These are phyloP conservation scores for Oenanthe javanica DNA, from an alignment of 140 eudicot genomes.

Conservation along the genomic window DNA sequence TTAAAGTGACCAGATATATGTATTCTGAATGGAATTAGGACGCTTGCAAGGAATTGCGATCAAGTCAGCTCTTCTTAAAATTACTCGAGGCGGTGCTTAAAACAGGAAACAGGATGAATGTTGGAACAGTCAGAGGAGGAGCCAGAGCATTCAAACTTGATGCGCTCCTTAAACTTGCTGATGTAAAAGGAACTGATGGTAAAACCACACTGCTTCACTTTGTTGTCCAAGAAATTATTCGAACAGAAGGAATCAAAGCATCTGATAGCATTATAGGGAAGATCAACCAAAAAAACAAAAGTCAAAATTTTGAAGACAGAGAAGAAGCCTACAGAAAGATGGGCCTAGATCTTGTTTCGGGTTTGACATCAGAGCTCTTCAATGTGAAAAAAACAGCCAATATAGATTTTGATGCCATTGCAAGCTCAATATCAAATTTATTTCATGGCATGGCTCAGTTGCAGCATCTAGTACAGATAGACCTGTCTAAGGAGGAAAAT, in stretches of 20 bases:
- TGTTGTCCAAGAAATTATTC: constrained; percentile 81
- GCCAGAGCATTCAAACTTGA: constrained; percentile 93
- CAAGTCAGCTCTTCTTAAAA: constrained; percentile 76
- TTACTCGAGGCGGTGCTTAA: constrained; percentile 87
- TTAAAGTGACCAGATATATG: not conserved
- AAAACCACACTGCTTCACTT: constrained; percentile 86
- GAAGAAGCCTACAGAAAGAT: constrained; percentile 76
- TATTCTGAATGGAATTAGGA: constrained; percentile 38
- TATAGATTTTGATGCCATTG: constrained; percentile 71
- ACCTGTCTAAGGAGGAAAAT: constrained; percentile 30
- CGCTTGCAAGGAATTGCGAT: constrained; percentile 90
- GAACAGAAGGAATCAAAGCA: constrained; percentile 69
- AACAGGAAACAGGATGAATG: constrained; percentile 93
- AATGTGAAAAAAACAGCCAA: constrained; percentile 81
- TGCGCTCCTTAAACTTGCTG: constrained; percentile 85
- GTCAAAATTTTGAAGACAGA: constrained; percentile 33
- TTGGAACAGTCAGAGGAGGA: constrained; percentile 89
- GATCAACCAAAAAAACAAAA: constrained; percentile 46
- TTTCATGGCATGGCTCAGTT: constrained; percentile 50
- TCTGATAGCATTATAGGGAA: constrained; percentile 90
- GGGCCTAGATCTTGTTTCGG: constrained; percentile 87
- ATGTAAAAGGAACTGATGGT: constrained; percentile 83
- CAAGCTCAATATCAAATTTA: constrained; percentile 63
- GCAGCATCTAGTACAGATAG: constrained; percentile 31
- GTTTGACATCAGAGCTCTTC: constrained; percentile 66